Evolutionary conservation across 2,329 filamentous ascomycete species (phyloP).

Genomic region (Neonectria sp.): DNA sequence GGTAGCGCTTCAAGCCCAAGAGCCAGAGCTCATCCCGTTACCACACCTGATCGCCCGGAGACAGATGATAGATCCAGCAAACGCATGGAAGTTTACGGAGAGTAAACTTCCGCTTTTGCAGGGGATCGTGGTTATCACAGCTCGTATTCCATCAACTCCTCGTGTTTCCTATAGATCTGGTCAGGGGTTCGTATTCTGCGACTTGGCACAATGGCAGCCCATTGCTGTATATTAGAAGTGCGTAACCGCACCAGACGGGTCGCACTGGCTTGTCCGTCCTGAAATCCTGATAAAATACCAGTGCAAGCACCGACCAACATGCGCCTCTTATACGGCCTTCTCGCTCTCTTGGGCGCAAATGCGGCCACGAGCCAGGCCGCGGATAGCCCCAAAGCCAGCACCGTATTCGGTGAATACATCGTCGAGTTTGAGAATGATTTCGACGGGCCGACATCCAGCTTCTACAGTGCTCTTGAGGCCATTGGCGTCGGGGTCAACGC

Average conservation of each 20-base stretch:
- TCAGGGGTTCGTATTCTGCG: background rate
- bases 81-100: background rate
- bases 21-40: background rate
- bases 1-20: background rate
- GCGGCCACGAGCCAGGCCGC: background rate
- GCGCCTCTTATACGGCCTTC: background rate
- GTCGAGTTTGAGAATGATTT: conserved; percentile 11
- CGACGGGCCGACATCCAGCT: background rate
- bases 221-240: background rate
- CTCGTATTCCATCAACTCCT: conserved; percentile 2
- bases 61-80: background rate
- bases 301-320: background rate
- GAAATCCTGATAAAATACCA: too few relatives aligned
- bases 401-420: conserved; percentile 2
- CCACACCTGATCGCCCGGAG: background rate
- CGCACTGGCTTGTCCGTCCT: background rate
- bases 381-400: background rate
- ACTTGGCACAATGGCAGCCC: background rate
- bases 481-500: background rate
- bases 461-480: conserved; percentile 6
- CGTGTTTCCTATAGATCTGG: background rate
- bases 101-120: background rate
- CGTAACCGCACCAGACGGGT: too few relatives aligned
- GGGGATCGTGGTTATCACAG: background rate
- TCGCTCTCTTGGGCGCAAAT: background rate